Evolutionary conservation across 2,329 filamentous ascomycete genomes (phyloP).

Genomic region (Fulvia fulva): DNA sequence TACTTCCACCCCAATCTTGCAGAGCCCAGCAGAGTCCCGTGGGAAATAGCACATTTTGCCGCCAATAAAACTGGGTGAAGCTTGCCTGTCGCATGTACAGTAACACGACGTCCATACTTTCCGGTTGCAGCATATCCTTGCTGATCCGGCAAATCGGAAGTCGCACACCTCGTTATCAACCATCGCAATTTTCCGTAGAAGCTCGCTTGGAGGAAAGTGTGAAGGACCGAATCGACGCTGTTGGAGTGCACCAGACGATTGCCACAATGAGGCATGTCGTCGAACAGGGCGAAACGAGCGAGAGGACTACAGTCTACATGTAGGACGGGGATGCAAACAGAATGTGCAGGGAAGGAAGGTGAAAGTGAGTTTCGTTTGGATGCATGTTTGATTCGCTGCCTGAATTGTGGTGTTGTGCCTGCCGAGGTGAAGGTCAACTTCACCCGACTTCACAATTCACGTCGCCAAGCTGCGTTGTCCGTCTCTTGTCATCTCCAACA

Average conservation of each 20-base stretch:
- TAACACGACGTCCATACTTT: not conserved
- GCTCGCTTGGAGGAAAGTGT: not conserved
- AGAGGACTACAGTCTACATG: not conserved
- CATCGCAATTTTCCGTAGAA: not conserved
- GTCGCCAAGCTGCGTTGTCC: not conserved
- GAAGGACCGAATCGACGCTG: not conserved
- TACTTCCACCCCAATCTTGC: not conserved
- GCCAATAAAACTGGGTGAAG: not conserved
- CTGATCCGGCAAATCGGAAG: not conserved
- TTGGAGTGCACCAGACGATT: not conserved
- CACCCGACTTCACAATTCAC: not conserved
- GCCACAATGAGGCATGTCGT: not conserved
- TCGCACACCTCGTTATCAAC: not conserved
- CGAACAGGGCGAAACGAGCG: not conserved
- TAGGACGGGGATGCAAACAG: not conserved
- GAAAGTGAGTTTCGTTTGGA: not conserved
- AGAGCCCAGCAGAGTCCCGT: not conserved
- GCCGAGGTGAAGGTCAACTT: not conserved
- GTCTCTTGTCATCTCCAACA: not conserved
- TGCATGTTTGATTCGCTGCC: not conserved
- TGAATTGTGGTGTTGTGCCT: not conserved
- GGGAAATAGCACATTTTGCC: not conserved
- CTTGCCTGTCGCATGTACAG: not conserved
- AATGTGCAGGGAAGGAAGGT: not conserved
- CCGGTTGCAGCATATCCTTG: not conserved